A percentile compares a stretch with the other conserved stretches of the same genome.
Evolutionary conservation across 1,284 basidiomycete genomes (phyloP).

Genomic region (Moesziomyces sp.): DNA sequence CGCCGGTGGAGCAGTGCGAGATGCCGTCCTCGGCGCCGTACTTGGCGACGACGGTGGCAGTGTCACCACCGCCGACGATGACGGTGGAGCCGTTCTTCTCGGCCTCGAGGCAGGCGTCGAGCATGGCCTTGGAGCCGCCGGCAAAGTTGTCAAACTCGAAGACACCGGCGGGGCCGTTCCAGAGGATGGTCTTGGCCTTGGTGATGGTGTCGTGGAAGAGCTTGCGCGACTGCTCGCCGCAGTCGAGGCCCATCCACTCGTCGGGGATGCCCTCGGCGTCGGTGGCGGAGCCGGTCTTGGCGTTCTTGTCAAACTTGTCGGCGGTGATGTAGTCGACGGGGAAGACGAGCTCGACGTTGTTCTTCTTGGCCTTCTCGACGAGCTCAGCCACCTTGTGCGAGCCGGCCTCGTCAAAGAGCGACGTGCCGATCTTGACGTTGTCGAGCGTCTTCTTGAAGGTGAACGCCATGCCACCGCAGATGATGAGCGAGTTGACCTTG

Average conservation of each 20-base stretch:
- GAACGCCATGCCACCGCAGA: slow-evolving; percentile 98
- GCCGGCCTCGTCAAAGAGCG: slow-evolving; percentile 91
- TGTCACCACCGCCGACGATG: slow-evolving; percentile 75
- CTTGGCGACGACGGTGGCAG: slow-evolving; percentile 70
- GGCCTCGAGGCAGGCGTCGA: slow-evolving; percentile 88
- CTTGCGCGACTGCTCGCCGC: slow-evolving; percentile 76
- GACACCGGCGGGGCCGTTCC: slow-evolving; percentile 96
- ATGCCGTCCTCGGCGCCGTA: slow-evolving; percentile 81
- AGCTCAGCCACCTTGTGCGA: slow-evolving; percentile 85
- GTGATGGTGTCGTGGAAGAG: slow-evolving; percentile 83
- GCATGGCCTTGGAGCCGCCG: slow-evolving; percentile 82
- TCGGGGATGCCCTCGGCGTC: slow-evolving; percentile 88
- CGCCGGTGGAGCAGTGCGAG: slow-evolving; percentile 96
- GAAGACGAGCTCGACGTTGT: slow-evolving; percentile 94
- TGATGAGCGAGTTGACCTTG: slow-evolving; percentile 96
- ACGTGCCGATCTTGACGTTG: slow-evolving; percentile 86
- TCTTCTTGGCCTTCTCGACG: slow-evolving; percentile 91
- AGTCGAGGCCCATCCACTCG: slow-evolving; percentile 90
- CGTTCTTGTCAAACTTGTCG: slow-evolving; percentile 94
- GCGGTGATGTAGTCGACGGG: slow-evolving; percentile 94
- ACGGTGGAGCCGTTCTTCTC: slow-evolving; percentile 87
- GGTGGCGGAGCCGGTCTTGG: slow-evolving; percentile 80
- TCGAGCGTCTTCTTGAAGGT: slow-evolving; percentile 98
- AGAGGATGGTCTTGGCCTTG: slow-evolving; percentile 94
- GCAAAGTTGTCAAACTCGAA: slow-evolving; percentile 96